Evolutionary conservation across 768 basidiomycete species (phyloP), one percentile per base, ranked within the genome.

Genomic region (Cystobasidium onofrii): DNA sequence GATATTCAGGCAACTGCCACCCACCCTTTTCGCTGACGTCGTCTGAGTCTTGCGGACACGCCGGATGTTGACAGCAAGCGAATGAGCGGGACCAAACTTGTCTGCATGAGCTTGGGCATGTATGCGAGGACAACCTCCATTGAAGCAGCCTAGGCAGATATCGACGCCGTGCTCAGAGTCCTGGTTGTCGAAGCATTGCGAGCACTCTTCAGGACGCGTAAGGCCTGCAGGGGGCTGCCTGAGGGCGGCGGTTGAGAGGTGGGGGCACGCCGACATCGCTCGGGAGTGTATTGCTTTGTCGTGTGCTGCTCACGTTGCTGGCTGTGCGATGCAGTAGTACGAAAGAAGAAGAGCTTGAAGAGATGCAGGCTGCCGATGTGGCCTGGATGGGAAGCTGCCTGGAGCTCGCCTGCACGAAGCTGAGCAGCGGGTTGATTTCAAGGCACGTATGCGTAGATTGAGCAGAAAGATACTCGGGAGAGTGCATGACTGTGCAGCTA

Each of bases 101-200:
- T 85, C 82, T 43, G 84, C 84, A 80, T 98, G 95, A 0, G 86
- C 86, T 10, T 82, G 83, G 3, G 90, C 88, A 79, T 97, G 96
- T 69, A 88, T 86, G 31, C 90, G 83, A 9, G 88, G 82, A 79
- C 95, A 99, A 0, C 88, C 91, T 9, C 96, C 96, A 78, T 94
- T 98, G 86, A 94, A 99, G 83, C 95, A 99, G 27, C 81, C 81
- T 69, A 99, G 83, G 81, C 95, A 99, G 65, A 97, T 89, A 77
- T 96, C 90, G 75, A 96, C 83, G 6, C 95, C 95, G 15, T 84
- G 81, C 0, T 87, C 84, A 1, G 82, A 81, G 79, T 93, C 92
- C 89, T 97, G 94, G 78, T 86, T 87, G 81, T 97, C 94, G 80
- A 97, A 99, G 79, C 95, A 99, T 74, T 94, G 92, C 0, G 94